Conservation (phyloP, 2,329 filamentous ascomycete genomes). For the Trichoderma endophyticum region DNA sequence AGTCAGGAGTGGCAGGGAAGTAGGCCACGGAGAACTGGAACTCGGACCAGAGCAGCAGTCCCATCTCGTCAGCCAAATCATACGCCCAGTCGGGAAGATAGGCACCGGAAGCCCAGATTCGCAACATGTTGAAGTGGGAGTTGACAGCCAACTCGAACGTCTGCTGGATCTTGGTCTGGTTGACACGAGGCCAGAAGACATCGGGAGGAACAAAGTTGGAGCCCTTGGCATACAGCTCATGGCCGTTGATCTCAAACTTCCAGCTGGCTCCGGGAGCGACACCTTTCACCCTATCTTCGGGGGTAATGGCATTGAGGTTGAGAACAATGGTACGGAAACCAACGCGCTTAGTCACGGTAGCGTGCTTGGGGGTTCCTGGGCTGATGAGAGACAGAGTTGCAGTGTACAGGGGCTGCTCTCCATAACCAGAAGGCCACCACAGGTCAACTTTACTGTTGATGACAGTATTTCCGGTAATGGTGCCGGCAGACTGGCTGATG, state of each 20-base stretch:
- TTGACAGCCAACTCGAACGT: conserved; percentile 49
- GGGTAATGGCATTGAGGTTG: conserved; percentile 52
- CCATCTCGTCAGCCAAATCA: conserved; percentile 59
- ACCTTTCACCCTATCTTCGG: conserved; percentile 49
- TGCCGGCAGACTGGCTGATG: conserved; percentile 27
- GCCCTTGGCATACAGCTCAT: conserved; percentile 55
- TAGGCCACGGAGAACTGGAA: conserved; percentile 61
- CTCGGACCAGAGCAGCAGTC: conserved; percentile 60
- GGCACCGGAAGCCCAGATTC: conserved; percentile 59
- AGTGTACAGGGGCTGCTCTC: conserved; percentile 56
- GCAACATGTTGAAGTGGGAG: conserved; percentile 60
- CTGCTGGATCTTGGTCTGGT: conserved; percentile 45
- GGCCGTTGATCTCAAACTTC: conserved; percentile 65
- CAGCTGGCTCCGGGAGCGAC: conserved; percentile 42
- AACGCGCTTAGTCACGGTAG: conserved; percentile 24
- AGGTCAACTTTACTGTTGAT: conserved; percentile 45
- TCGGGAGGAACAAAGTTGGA: conserved; percentile 23
- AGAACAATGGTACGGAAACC: conserved; percentile 62
- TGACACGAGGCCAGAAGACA: conserved; percentile 43
- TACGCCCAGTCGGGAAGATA: conserved; percentile 62
- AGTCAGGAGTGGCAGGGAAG: conserved; percentile 52
- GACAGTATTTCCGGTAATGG: conserved; percentile 48
- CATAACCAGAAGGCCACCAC: conserved; percentile 60
- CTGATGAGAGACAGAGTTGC: conserved; percentile 40
- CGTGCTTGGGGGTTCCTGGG: conserved; percentile 45